Conservation (phyloP, 1,284 basidiomycete species). For the Athelia psychrophila region DNA sequence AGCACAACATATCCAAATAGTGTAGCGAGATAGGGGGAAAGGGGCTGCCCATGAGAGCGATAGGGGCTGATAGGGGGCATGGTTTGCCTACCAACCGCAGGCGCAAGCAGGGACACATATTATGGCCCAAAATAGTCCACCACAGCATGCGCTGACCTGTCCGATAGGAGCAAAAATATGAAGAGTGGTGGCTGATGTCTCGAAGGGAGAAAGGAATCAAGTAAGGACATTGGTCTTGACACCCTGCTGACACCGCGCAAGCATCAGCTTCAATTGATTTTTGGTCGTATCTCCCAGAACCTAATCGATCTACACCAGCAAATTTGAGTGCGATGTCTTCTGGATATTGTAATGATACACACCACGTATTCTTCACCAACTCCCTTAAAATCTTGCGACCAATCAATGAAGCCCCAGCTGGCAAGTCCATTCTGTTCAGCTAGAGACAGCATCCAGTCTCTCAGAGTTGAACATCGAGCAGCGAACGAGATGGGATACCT, state of each 20-base stretch:
- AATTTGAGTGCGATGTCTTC: neutral
- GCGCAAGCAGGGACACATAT: too few relatives aligned
- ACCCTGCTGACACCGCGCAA: too few relatives aligned
- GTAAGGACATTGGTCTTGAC: constrained; percentile 26
- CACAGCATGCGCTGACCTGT: too few relatives aligned
- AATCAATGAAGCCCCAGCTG: constrained; percentile 38
- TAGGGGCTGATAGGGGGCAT: too few relatives aligned
- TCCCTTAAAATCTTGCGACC: constrained; percentile 22
- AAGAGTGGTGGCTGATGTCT: constrained; percentile 55
- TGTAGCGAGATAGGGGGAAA: too few relatives aligned
- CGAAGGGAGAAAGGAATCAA: constrained; percentile 50
- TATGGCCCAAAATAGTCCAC: too few relatives aligned
- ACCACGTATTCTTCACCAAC: constrained; percentile 33
- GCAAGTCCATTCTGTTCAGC: constrained; percentile 48
- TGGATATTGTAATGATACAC: constrained; percentile 7
- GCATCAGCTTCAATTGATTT: constrained; percentile 14
- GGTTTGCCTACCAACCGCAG: too few relatives aligned
- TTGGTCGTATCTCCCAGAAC: constrained; percentile 49
- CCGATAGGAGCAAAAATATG: constrained; percentile 46
- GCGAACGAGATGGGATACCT: neutral
- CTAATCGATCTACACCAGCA: constrained; percentile 41
- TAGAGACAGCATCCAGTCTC: neutral
- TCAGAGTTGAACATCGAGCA: too few relatives aligned
- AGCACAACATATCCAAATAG: too few relatives aligned
- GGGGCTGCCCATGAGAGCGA: too few relatives aligned